Evolutionary conservation across 768 basidiomycete genomes (phyloP).

Genomic region (Mycena rosella): DNA sequence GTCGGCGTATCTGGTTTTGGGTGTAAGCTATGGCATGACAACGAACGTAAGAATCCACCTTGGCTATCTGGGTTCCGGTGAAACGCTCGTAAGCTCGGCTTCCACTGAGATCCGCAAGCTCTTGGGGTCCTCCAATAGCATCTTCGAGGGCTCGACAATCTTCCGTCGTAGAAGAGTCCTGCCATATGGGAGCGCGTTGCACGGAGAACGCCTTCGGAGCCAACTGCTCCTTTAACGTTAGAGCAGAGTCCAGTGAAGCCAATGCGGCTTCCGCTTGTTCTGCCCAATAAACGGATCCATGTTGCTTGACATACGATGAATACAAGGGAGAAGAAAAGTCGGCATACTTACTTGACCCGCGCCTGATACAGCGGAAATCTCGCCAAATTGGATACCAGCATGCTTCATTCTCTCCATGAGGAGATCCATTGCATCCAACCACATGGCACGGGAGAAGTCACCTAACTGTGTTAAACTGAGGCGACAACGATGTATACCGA

Average conservation of each 20-base stretch:
- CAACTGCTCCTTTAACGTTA: slow-evolving; percentile 71
- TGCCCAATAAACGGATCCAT: slow-evolving; percentile 90
- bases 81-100: slow-evolving; percentile 91
- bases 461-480: slow-evolving; percentile 2
- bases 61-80: slow-evolving; percentile 87
- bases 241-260: slow-evolving; percentile 62
- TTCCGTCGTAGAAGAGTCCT: slow-evolving; percentile 86
- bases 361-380: slow-evolving; percentile 77
- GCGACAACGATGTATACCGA: background rate
- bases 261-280: slow-evolving; percentile 63
- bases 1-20: slow-evolving; percentile 64
- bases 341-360: slow-evolving; percentile 74
- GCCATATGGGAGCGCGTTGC: slow-evolving; percentile 85
- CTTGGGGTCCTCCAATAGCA: slow-evolving; percentile 76
- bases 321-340: background rate
- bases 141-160: slow-evolving; percentile 81
- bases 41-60: slow-evolving; percentile 55
- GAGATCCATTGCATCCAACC: slow-evolving; percentile 88
- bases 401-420: slow-evolving; percentile 72
- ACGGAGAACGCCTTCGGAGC: slow-evolving; percentile 75
- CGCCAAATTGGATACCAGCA: slow-evolving; percentile 68
- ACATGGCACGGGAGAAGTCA: slow-evolving; percentile 85
- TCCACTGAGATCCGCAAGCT: slow-evolving; percentile 81
- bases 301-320: slow-evolving; percentile 70
- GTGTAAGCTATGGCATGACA: background rate